A percentile compares a stretch with the other conserved stretches of the same genome.
phyloP scores from a whole-genome alignment of 352 stramenopile species.

The Globisporangium megalacanthum region DNA sequence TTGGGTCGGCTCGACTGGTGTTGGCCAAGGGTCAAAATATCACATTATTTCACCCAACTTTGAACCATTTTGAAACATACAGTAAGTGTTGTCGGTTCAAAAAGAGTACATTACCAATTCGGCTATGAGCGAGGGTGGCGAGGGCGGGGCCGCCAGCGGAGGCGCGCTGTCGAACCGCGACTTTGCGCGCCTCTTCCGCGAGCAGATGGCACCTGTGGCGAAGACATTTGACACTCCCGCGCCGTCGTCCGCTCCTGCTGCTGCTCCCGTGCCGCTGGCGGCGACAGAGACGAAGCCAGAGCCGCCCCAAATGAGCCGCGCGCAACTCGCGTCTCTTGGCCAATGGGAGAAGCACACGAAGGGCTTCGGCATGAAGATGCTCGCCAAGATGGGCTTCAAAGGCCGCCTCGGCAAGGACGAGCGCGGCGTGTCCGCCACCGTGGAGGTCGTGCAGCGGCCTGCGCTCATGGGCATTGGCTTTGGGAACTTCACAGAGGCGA shows the following conservation, averaged over 20 bases:
- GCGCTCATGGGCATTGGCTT: slow-evolving; percentile 92
- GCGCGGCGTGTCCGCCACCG: slow-evolving; percentile 87
- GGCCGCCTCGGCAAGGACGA: slow-evolving; percentile 92
- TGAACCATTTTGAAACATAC: too few relatives aligned
- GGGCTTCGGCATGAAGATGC: slow-evolving; percentile 93
- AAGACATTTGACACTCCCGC: too few relatives aligned
- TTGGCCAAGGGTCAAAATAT: too few relatives aligned
- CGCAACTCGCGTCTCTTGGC: slow-evolving; percentile 7
- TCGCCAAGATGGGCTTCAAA: slow-evolving; percentile 95
- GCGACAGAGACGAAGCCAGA: slow-evolving; percentile 8
- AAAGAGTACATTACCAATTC: too few relatives aligned
- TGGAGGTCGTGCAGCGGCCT: slow-evolving; percentile 93
- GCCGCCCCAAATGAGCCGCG: slow-evolving; percentile 5
- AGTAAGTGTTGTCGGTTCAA: too few relatives aligned
- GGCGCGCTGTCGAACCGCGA: too few relatives aligned
- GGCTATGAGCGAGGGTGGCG: too few relatives aligned
- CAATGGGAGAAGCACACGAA: slow-evolving; percentile 96
- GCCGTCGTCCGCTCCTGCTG: neutral
- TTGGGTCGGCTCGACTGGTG: too few relatives aligned
- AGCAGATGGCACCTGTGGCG: too few relatives aligned
- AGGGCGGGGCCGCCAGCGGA: too few relatives aligned
- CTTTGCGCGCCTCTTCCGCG: too few relatives aligned
- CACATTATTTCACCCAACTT: too few relatives aligned
- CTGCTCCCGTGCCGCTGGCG: neutral
- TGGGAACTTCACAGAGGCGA: slow-evolving; percentile 91